A percentile compares a stretch with the other conserved stretches of the same genome.
phyloP scores from a whole-genome alignment of 2,329 filamentous ascomycete species.

The Colletotrichum lini region DNA sequence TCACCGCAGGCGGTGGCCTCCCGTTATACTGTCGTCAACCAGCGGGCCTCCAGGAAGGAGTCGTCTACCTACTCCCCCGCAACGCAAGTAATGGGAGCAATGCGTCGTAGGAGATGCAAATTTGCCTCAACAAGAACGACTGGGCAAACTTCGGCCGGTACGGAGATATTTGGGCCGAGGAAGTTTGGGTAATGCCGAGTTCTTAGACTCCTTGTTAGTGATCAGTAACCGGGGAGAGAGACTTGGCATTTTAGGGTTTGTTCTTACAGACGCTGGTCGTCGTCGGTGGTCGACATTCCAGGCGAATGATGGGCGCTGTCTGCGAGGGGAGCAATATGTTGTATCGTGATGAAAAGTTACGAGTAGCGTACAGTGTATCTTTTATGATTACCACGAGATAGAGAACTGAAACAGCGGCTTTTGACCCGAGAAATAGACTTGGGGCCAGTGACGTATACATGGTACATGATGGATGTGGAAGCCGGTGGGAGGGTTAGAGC shows the following conservation, averaged over 20 bases:
- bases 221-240: background rate
- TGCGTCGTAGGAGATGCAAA: background rate
- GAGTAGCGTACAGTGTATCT: background rate
- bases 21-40: background rate
- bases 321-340: too few relatives aligned
- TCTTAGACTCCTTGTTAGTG: background rate
- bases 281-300: too few relatives aligned
- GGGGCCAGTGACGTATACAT: background rate
- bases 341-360: background rate
- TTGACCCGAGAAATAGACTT: background rate
- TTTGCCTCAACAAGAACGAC: background rate
- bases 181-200: background rate
- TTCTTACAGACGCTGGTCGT: background rate
- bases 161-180: background rate
- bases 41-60: background rate
- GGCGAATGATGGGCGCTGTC: too few relatives aligned
- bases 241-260: background rate
- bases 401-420: background rate
- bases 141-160: background rate
- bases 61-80: background rate
- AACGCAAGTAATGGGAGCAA: background rate
- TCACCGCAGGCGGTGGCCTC: background rate
- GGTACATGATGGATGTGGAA: background rate
- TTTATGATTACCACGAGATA: background rate
- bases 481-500: background rate